Conservation (phyloP, 2,329 filamentous ascomycete genomes). For the Xylogone sp. region DNA sequence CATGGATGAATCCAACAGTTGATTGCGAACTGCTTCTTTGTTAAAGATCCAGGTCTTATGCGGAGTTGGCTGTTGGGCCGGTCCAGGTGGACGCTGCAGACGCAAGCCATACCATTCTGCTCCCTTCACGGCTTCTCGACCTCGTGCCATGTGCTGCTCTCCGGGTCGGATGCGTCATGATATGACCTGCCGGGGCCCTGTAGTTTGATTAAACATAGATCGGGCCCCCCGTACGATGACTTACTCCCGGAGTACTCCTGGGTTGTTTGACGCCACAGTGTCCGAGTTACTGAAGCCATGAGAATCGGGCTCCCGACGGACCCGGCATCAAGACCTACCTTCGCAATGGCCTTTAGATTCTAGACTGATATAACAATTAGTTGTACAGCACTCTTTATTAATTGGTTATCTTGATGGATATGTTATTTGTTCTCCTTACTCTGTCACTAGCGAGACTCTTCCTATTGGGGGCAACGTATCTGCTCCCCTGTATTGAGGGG, state of each 20-base stretch:
- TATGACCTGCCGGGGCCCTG: no score
- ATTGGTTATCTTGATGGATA: background rate
- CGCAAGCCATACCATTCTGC: no score
- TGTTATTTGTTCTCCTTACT: background rate
- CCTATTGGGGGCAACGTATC: background rate
- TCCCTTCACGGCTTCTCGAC: no score
- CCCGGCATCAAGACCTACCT: background rate
- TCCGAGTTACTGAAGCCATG: no score
- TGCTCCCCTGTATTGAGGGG: background rate
- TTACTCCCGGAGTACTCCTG: no score
- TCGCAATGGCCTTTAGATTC: background rate
- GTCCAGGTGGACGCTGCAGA: no score
- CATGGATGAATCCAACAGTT: background rate
- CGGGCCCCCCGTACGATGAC: no score
- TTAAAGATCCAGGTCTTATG: background rate
- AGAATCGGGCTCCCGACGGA: background rate
- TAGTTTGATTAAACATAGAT: no score
- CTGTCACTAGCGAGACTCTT: background rate
- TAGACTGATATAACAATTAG: background rate
- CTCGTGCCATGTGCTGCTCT: no score
- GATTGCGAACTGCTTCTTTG: background rate
- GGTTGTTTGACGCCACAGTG: no score
- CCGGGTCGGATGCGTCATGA: no score
- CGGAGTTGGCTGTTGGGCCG: background rate
- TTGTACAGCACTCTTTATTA: background rate